Evolutionary conservation across 202 grass and related monocot genomes (phyloP).

Genomic region (Saccharum hybrid): DNA sequence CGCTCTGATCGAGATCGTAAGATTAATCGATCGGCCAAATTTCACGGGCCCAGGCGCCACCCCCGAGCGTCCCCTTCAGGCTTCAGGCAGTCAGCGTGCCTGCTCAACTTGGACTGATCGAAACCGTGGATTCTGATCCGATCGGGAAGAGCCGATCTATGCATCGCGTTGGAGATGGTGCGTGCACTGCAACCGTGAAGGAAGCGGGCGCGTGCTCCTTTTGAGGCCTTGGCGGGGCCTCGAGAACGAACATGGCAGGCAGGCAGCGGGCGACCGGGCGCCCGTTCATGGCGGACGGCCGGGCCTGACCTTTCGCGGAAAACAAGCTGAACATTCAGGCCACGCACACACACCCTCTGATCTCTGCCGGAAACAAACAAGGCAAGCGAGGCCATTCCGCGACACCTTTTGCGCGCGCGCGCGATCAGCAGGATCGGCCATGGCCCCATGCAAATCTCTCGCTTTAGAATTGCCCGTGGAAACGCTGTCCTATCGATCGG

Average conservation of each 20-base stretch:
- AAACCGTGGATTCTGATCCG: not conserved
- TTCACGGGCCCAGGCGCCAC: not conserved
- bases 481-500: not conserved
- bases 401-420: not conserved
- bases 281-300: slow-evolving; percentile 9
- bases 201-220: slow-evolving; percentile 17
- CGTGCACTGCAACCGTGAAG: not conserved
- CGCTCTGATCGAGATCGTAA: not conserved
- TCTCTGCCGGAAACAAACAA: slow-evolving; percentile 17
- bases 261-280: not conserved
- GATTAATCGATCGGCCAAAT: not conserved
- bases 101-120: not conserved
- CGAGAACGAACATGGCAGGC: slow-evolving; percentile 31
- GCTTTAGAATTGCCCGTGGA: slow-evolving; percentile 34
- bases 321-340: not conserved
- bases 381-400: not conserved
- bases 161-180: not conserved
- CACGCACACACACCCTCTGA: not conserved
- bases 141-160: not conserved
- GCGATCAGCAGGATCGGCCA: not conserved
- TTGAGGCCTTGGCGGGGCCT: slow-evolving; percentile 12
- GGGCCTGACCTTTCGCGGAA: slow-evolving; percentile 11
- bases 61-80: not conserved
- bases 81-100: not conserved
- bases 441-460: slow-evolving; percentile 28